Conservation (phyloP, 2,329 filamentous ascomycete genomes). For the Pyricularia pennisetigena region DNA sequence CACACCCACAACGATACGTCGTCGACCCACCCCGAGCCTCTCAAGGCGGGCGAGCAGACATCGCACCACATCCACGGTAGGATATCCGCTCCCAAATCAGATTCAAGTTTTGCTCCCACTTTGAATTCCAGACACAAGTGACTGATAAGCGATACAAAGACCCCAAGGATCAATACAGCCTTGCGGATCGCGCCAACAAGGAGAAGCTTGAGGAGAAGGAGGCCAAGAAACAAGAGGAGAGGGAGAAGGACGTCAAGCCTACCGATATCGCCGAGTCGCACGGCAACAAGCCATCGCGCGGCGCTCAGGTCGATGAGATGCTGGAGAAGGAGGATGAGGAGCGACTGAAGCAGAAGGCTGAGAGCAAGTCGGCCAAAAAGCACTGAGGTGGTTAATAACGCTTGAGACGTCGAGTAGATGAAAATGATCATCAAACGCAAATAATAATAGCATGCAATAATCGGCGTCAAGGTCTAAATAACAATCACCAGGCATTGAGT, state of each 20-base stretch:
- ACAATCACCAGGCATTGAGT: not conserved
- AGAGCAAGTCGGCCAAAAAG: constrained; percentile 2
- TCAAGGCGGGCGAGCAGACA: not conserved
- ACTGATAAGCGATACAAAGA: not conserved
- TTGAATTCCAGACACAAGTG: not conserved
- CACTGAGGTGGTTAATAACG: not conserved
- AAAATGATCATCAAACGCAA: not conserved
- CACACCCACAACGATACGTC: not conserved
- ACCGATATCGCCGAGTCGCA: constrained; percentile 46
- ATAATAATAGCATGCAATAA: not conserved
- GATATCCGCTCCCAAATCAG: not conserved
- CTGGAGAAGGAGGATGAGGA: constrained; percentile 59
- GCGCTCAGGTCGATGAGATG: constrained; percentile 63
- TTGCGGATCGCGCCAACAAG: constrained; percentile 3
- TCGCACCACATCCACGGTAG: constrained; percentile 3
- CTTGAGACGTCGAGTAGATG: too few relatives aligned
- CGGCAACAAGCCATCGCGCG: constrained; percentile 63
- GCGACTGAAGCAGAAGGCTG: constrained; percentile 48
- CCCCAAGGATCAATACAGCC: constrained; percentile 3
- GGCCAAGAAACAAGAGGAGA: not conserved
- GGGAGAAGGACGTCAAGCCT: not conserved
- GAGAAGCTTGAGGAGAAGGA: constrained; percentile 6
- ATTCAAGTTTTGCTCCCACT: not conserved
- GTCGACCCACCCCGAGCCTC: not conserved
- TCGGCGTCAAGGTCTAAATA: not conserved